These are phyloP conservation scores for Mycena leptocephala DNA, from an alignment of 768 basidiomycete genomes.

Conservation along the genomic window DNA sequence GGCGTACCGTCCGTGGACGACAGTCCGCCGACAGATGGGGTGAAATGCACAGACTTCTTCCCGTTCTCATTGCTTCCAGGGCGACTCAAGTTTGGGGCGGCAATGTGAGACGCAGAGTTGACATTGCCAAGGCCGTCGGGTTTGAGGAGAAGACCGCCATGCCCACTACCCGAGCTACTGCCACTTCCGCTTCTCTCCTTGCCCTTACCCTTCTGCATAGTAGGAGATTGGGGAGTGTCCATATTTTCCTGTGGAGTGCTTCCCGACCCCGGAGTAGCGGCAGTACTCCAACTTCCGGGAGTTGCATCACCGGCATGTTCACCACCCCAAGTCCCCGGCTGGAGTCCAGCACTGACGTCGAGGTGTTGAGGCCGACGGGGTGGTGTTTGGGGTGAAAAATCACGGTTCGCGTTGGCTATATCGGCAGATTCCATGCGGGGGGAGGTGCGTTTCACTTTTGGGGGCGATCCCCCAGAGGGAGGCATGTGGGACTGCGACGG, in stretches of 20 bases:
- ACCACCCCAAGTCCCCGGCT: slow-evolving; percentile 37
- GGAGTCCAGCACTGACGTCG: slow-evolving; percentile 36
- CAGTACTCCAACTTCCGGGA: slow-evolving; percentile 66
- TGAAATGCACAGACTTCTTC: slow-evolving; percentile 66
- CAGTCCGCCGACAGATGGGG: slow-evolving; percentile 58
- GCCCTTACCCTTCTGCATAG: slow-evolving; percentile 32
- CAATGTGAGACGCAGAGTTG: neutral
- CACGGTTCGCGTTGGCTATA: slow-evolving; percentile 36
- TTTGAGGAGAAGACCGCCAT: slow-evolving; percentile 38
- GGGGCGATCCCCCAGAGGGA: slow-evolving; percentile 42
- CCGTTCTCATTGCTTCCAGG: slow-evolving; percentile 49
- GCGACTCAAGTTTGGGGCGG: slow-evolving; percentile 39
- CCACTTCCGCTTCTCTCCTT: slow-evolving; percentile 49
- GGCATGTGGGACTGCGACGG: slow-evolving; percentile 44
- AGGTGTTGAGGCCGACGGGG: slow-evolving; percentile 28
- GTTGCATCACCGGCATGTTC: slow-evolving; percentile 58
- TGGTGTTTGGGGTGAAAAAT: slow-evolving; percentile 42
- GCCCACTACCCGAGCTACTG: slow-evolving; percentile 41
- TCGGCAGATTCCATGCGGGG: slow-evolving; percentile 41
- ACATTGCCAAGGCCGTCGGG: neutral
- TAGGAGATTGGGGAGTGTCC: slow-evolving; percentile 27
- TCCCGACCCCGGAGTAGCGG: slow-evolving; percentile 29
- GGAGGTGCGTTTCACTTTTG: slow-evolving; percentile 46
- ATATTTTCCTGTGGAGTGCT: slow-evolving; percentile 38
- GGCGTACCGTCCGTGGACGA: slow-evolving; percentile 23